Base-by-base conservation (phyloP, 2,329 filamentous ascomycete species). In the Parasarocladium wereldwijsianum region DNA sequence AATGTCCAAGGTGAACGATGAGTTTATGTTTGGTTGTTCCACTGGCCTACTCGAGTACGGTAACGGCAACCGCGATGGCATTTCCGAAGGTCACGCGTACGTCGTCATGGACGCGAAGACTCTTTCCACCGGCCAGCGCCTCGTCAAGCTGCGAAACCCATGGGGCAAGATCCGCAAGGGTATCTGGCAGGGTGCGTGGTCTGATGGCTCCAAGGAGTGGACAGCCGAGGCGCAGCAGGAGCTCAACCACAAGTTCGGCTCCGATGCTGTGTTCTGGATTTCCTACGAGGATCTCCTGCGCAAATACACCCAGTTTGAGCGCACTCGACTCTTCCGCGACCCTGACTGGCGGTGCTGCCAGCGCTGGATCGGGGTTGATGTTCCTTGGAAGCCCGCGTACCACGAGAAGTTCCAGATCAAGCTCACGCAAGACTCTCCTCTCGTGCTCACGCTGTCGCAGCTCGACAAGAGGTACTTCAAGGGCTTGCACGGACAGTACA, bases 1-100 rank as follows among this genome's bases (percentile, higher is more conserved):
- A 46, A 64, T 93, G 15, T 70, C 76, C 51, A 74, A 78, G 37
- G 81, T 85, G 34, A 90, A 92, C 46, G 57, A 83, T 32, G 76
- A 83, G 29, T 92, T 90, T 42, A 55, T 83, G 6, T 82, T 82
- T 41, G 76, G 76, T n/a, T 80, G 75, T 42, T 68, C 64, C 0
- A 71, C 69, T 0, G 76, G 76, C 8, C 55, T 76, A 16, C 62
- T 77, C 32, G 72, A 71, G 24, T 62, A 63, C 18, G 72, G 72
- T 2, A 75, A 72, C 33, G 72, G 73, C 4, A 54, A 66, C 29
- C 59, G 73, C 17, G 61, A 65, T 36, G 69, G 70, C 2, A 73
- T 74, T 29, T 55, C 60, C 3, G 68, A 72, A 39, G 58, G 58
- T 1, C 70, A 74, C 33, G 69, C 70, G 3, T 74, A 74, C 41